phyloP scores from a whole-genome alignment of 345 rosid species.

The Geranium brycei region DNA sequence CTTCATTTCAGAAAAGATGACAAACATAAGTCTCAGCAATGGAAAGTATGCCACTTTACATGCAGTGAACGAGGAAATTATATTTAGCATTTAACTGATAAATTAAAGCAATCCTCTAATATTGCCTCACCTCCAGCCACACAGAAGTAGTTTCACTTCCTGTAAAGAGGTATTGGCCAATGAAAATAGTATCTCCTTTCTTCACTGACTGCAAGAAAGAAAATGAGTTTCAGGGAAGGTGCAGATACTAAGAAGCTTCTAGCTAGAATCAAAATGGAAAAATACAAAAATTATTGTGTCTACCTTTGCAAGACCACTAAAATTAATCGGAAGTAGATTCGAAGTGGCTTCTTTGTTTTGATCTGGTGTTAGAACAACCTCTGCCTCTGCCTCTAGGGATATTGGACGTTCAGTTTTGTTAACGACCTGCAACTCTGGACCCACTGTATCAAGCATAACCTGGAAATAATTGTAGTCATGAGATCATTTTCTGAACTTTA shows the following conservation, averaged over 20 bases:
- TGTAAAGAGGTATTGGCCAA: conserved; percentile 61
- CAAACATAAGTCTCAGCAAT: neutral
- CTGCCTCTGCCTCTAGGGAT: conserved; percentile 32
- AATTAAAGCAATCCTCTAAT: neutral
- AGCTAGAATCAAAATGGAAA: neutral
- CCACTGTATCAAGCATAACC: conserved; percentile 66
- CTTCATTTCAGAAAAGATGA: neutral
- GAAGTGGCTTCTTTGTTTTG: conserved; percentile 47
- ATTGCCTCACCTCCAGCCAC: conserved; percentile 48
- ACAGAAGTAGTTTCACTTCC: conserved; percentile 66
- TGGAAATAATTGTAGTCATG: conserved; percentile 13
- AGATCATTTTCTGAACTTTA: conserved; percentile 1
- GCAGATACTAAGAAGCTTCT: neutral
- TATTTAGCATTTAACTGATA: neutral
- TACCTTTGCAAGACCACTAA: conserved; percentile 47
- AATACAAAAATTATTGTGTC: neutral
- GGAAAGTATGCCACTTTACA: neutral
- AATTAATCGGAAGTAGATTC: conserved; percentile 47
- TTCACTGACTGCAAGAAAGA: conserved; percentile 48
- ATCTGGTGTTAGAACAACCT: conserved; percentile 48
- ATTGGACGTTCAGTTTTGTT: conserved; percentile 39
- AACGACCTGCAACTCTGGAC: conserved; percentile 56
- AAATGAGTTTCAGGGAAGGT: conserved; percentile 1
- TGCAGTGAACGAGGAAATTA: neutral
- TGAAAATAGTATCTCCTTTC: conserved; percentile 53